Conservation (phyloP, 352 stramenopile species). For the Globisporangium echinulatum region DNA sequence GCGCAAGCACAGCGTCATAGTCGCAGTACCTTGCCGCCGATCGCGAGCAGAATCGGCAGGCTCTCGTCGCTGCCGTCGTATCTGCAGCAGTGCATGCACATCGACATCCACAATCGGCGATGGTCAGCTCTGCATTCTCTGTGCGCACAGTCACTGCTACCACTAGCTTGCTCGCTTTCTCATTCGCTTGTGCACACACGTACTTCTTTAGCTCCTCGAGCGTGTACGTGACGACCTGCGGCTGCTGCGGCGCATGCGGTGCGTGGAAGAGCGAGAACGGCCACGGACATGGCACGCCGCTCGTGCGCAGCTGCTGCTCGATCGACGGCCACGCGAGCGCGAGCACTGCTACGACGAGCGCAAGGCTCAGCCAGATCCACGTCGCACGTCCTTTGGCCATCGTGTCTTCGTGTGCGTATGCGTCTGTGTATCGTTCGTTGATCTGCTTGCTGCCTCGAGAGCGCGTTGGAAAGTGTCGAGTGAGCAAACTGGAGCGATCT, state of each 20-base stretch:
- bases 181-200: not conserved
- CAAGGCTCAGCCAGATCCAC: conserved; percentile 38
- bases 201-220: conserved; percentile 57
- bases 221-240: conserved; percentile 44
- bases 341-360: conserved; percentile 45
- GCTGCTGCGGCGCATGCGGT: conserved; percentile 18
- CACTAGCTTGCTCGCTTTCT: too few species aligned
- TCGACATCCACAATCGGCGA: too few species aligned
- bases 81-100: conserved; percentile 13
- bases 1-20: not conserved
- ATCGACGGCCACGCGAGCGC: conserved; percentile 65
- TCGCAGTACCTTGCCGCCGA: conserved; percentile 54
- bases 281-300: conserved; percentile 58
- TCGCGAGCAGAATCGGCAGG: conserved; percentile 57
- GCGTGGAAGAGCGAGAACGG: conserved; percentile 45
- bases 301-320: conserved; percentile 52
- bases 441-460: not conserved
- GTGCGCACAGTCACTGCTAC: too few species aligned
- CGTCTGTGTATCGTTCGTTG: not conserved
- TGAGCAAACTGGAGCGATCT: too few species aligned
- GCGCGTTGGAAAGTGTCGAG: too few species aligned
- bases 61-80: conserved; percentile 64
- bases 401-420: not conserved
- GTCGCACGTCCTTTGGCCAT: conserved; percentile 29
- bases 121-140: not conserved